Evolutionary conservation across 139 green algal genomes (phyloP).

Genomic region (Tetradesmus lagerheimii): DNA sequence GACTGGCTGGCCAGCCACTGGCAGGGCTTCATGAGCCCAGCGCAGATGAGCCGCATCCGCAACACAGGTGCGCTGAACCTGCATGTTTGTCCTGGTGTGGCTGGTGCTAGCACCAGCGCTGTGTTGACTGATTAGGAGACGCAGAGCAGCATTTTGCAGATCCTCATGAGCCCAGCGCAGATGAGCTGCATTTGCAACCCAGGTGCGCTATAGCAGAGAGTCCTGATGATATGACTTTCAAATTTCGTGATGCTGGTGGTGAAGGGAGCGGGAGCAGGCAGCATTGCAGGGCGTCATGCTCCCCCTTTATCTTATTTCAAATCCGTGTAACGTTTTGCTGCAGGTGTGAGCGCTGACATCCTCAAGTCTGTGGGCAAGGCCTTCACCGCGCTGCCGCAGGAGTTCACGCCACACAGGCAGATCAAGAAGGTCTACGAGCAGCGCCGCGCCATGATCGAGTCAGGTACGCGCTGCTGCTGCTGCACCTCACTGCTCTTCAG

Average conservation of each 20-base stretch:
- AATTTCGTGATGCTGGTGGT: no score
- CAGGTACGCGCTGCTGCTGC: conserved; percentile 32
- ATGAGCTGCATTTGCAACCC: neutral
- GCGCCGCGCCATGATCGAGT: conserved; percentile 84
- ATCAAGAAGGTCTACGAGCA: conserved; percentile 95
- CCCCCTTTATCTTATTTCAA: no score
- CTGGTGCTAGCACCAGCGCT: no score
- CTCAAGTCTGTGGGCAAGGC: conserved; percentile 80
- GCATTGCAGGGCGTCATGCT: no score
- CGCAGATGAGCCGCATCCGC: conserved; percentile 90
- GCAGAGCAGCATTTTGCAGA: no score
- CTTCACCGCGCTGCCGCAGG: conserved; percentile 89
- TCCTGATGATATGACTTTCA: no score
- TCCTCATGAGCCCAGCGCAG: neutral
- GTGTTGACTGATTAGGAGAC: no score
- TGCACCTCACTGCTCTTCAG: no score
- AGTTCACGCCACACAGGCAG: conserved; percentile 87
- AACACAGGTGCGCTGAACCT: conserved; percentile 87
- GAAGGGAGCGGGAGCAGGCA: no score
- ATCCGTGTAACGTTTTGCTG: neutral
- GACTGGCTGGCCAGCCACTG: conserved; percentile 95
- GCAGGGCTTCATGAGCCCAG: conserved; percentile 94
- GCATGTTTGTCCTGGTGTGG: no score
- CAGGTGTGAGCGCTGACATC: conserved; percentile 69
- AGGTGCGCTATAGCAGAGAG: neutral